Evolutionary conservation across 805 yeast genomes (phyloP), one percentile per base, ranked within the genome.

Genomic region (Grigorovia jiainica): DNA sequence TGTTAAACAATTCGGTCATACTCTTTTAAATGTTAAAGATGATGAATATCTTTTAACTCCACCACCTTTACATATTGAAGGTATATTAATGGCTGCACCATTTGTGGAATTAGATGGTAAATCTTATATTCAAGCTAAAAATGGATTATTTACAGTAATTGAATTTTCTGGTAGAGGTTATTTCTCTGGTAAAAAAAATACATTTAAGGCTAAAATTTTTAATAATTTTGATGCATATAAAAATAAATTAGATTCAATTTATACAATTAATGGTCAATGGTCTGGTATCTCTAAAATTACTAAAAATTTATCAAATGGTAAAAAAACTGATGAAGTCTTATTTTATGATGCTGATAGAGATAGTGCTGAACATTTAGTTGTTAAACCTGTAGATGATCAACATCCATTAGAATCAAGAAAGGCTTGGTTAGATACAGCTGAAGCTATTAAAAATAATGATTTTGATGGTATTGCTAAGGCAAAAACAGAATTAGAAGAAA

Each of bases 61-160:
- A 51, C 98, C 98, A 16, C 87, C 95, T 11, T 71, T 92, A 53
- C 97, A 92, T 64, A 82, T 90, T 47, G 98, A 90, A 65, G 97
- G 98, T 23, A 75, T 90, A 44, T 65, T 90, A 47, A 79, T 82
- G 49, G 96, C 95, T 9, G 73, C 95, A 2, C 98, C 98, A 23
- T 90, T 82, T 62, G 95, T 89, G 41, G 98, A 92, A 68, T 73
- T 92, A 48, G 96, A 90, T 57, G 94, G 94, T 45, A 78, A 78
- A 51, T 75, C 94, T n/a, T 78, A 70, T 55, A 86, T 92, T 58
- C 94, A 84, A 64, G 71, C 87, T 36, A 80, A 92, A 11, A 72
- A 75, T 39, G 97, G 97, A 18, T 80, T 79, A 64, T 61, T 73
- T 47, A 74, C 87, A 13, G 71, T 73, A 24, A 67, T 92, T 45